Conservation (phyloP, 495 filamentous ascomycete species). For the Neurospora tetraspora region DNA sequence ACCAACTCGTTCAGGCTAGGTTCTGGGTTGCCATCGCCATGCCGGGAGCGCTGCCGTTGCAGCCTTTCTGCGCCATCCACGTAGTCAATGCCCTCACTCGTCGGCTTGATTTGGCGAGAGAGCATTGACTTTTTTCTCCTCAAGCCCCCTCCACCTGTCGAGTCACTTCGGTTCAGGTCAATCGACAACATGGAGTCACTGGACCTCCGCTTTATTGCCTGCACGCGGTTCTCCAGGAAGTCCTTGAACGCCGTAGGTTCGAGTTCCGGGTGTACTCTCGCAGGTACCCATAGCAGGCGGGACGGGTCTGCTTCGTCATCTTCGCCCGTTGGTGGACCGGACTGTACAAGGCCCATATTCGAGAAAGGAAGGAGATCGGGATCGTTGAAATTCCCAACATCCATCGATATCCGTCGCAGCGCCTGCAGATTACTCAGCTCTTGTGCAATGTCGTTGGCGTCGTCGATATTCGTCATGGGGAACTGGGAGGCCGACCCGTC, state of each 20-base stretch:
- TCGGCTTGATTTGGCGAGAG: conserved; percentile 77
- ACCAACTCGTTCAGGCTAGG: conserved; percentile 68
- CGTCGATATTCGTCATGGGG: conserved; percentile 83
- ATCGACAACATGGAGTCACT: conserved; percentile 59
- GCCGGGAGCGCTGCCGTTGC: conserved; percentile 61
- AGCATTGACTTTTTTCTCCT: conserved; percentile 93
- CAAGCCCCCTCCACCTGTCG: conserved; percentile 42
- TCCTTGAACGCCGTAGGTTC: conserved; percentile 95
- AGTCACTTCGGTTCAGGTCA: conserved; percentile 51
- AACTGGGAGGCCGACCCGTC: conserved; percentile 69
- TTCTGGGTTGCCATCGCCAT: conserved; percentile 40
- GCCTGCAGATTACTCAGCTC: conserved; percentile 94
- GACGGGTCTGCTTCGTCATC: conserved; percentile 84
- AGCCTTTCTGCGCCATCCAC: conserved; percentile 81
- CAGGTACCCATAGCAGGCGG: conserved; percentile 90
- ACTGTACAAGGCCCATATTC: conserved; percentile 47
- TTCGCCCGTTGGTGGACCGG: conserved; percentile 61
- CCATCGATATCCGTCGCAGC: conserved; percentile 96
- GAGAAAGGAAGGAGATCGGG: conserved; percentile 86
- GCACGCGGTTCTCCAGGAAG: conserved; percentile 85
- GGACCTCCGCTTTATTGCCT: conserved; percentile 77
- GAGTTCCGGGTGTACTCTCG: conserved; percentile 85
- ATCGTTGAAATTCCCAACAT: conserved; percentile 81
- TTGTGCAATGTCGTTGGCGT: conserved; percentile 85
- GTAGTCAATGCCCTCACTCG: conserved; percentile 54